Conservation (phyloP, 306 rosid species). For the Sesbania bispinosa region DNA sequence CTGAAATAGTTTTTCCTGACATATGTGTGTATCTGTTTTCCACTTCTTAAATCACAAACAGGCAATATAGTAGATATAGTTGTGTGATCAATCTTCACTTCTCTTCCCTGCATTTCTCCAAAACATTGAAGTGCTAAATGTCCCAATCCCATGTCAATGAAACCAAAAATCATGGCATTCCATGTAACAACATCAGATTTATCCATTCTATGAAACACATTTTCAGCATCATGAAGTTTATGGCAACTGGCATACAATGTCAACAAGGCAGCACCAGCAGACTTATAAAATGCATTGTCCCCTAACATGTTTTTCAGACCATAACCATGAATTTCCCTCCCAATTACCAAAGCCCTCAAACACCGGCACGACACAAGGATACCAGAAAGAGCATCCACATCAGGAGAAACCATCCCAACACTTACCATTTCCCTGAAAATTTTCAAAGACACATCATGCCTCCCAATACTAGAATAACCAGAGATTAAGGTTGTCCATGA, state of each 20-base stretch:
- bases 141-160: conserved; percentile 32
- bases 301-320: conserved; percentile 30
- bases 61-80: conserved; percentile 45
- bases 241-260: conserved; percentile 34
- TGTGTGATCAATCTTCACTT: conserved; percentile 30
- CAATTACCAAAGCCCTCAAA: conserved; percentile 31
- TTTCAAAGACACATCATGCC: conserved; percentile 30
- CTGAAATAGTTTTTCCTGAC: conserved; percentile 20
- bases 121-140: conserved; percentile 38
- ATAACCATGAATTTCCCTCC: conserved; percentile 46
- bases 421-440: conserved; percentile 44
- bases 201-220: conserved; percentile 40
- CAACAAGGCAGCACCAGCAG: conserved; percentile 51
- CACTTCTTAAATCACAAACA: conserved; percentile 38
- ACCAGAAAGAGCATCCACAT: conserved; percentile 46
- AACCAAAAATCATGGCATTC: conserved; percentile 51
- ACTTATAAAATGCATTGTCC: conserved; percentile 33
- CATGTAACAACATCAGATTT: conserved; percentile 44
- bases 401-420: conserved; percentile 31
- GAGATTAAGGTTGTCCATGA: conserved; percentile 50
- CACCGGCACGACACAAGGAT: conserved; percentile 40
- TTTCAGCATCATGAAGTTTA: conserved; percentile 24
- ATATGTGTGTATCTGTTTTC: conserved; percentile 43
- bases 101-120: conserved; percentile 38
- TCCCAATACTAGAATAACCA: conserved; percentile 36